A percentile compares a stretch with the other conserved stretches of the same genome.
phyloP scores from a whole-genome alignment of 179 eudicot genomes.

The Vitellaria paradoxa region DNA sequence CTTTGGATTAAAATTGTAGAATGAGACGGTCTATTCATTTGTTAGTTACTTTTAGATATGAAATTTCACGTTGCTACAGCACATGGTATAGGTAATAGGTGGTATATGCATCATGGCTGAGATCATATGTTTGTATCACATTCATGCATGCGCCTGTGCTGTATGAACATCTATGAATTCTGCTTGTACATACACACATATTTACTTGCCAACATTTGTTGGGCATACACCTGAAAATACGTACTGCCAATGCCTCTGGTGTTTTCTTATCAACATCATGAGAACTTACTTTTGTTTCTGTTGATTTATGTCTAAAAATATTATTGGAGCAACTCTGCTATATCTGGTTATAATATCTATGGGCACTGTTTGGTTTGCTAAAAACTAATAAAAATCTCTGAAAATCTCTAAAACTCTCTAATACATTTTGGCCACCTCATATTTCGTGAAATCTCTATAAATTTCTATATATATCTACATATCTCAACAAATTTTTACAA shows the following conservation, averaged over 20 bases:
- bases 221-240: neutral
- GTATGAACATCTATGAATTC: neutral
- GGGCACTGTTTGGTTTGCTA: too few species aligned
- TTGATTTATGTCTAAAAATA: neutral
- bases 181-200: neutral
- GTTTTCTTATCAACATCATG: neutral
- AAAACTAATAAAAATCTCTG: too few species aligned
- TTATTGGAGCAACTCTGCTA: neutral
- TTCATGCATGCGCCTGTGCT: neutral
- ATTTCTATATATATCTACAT: too few species aligned
- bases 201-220: neutral
- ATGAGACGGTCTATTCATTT: neutral
- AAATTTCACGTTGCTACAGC: constrained; percentile 5
- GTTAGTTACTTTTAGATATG: neutral
- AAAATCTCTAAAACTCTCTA: too few species aligned
- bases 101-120: neutral
- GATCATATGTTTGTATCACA: too few species aligned
- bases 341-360: neutral
- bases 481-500: too few species aligned
- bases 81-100: constrained; percentile 7
- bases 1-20: constrained; percentile 6
- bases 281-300: neutral
- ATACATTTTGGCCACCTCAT: too few species aligned
- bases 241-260: neutral
- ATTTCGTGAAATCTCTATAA: too few species aligned